Base-by-base conservation (phyloP, 1,284 basidiomycete genomes). In the Boletellus deceptivus region DNA sequence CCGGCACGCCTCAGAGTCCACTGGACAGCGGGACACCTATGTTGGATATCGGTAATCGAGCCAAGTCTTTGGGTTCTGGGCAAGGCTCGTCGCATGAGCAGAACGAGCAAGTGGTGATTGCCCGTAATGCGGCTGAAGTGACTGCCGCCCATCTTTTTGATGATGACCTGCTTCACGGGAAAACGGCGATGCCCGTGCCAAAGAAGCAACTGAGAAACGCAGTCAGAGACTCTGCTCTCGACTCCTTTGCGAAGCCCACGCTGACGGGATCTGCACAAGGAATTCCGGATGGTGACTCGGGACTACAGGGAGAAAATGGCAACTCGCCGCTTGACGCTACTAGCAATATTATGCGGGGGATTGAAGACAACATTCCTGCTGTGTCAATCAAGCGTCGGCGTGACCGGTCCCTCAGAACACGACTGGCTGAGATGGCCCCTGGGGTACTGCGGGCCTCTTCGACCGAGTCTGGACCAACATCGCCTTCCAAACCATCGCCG, bases 121-220 rank as follows among this genome's bases (percentile, higher is more conserved):
- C 46, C 40, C 51, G 18, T 24, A 52, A 55, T 39, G 44, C 37
- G 20, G 42, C 24, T 42, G 55, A 57, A 36, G 50, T 64, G 14
- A 50, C 65, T 24, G 65, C 68, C 36, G 69, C 68, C 8, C 55
- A 67, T 18, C 68, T 68, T 34, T 68, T 68, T 44, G 65, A 68
- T 13, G 29, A 31, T 47, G 65, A 68, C 43, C 4, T 65, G 14
- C 55, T 69, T 22, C 43, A 29, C 35, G 55, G 54, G 24, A 46
- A 52, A 41, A 16, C 37, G 18, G 41, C 40, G 14, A 65, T 54
- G 14, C 11, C 11, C 29, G 1, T 31, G 10, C 57, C 68, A 35
- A 59, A 56, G 53, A 58, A 42, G 38, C 59, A 55, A 13, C 41
- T 54, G 37, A 53, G 53, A 48, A 49, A 43, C 35, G 52, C 41